Evolutionary conservation across 495 filamentous ascomycete genomes (phyloP).

Genomic region (Podospora pseudopauciseta): DNA sequence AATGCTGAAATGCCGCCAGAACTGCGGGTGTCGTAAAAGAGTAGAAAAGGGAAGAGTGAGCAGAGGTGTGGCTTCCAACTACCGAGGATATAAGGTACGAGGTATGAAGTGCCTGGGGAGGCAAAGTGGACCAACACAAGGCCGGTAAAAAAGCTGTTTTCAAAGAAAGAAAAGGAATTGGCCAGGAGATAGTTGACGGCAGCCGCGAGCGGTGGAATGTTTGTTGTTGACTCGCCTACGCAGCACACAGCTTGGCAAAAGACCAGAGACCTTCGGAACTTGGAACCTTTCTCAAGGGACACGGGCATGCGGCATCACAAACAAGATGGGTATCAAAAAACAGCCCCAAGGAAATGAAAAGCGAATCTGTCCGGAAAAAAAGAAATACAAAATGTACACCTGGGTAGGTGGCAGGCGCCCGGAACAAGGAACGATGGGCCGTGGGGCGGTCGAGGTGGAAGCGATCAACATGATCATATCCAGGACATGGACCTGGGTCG

Average conservation of each 20-base stretch:
- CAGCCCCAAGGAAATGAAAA: background rate
- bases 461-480: conserved; percentile 16
- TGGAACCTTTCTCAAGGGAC: background rate
- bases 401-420: background rate
- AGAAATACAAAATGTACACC: background rate
- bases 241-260: background rate
- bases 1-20: background rate
- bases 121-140: background rate
- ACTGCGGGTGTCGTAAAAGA: background rate
- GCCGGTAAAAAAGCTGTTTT: background rate
- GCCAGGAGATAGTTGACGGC: background rate
- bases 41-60: background rate
- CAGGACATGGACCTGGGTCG: background rate
- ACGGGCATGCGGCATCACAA: background rate
- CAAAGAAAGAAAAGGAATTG: background rate
- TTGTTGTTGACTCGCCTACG: background rate
- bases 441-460: conserved; percentile 6
- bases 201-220: background rate
- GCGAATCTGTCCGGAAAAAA: background rate
- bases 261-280: too few relatives aligned
- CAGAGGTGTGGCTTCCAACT: background rate
- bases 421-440: conserved; percentile 3
- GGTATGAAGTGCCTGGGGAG: background rate
- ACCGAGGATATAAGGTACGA: background rate
- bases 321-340: too few relatives aligned